Conservation (phyloP, 352 stramenopile genomes). For the Heterotrichella gracilis region DNA sequence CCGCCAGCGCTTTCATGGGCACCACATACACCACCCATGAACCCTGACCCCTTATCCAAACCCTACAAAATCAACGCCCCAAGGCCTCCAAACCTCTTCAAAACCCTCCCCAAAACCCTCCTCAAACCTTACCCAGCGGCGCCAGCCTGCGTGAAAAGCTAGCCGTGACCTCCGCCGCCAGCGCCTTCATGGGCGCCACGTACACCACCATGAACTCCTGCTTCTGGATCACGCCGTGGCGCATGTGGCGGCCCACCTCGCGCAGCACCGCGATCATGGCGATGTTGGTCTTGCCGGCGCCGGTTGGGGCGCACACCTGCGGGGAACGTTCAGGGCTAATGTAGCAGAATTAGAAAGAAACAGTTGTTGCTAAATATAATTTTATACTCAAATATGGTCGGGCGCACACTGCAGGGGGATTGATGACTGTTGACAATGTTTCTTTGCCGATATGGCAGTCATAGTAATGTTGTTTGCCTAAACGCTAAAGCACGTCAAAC, state of each 20-base stretch:
- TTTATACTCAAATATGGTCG: not conserved
- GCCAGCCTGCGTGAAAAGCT: constrained; percentile 72
- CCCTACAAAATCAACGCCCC: too few relatives aligned
- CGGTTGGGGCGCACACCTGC: constrained; percentile 40
- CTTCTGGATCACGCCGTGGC: constrained; percentile 25
- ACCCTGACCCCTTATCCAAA: too few relatives aligned
- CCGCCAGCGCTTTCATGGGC: constrained; percentile 79
- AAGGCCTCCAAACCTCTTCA: too few relatives aligned
- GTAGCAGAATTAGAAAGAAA: not conserved
- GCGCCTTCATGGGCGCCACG: constrained; percentile 76
- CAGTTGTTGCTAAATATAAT: not conserved
- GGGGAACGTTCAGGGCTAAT: constrained; percentile 13
- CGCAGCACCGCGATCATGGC: constrained; percentile 78
- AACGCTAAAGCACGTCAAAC: too few relatives aligned
- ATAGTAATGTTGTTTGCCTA: too few relatives aligned
- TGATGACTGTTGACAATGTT: too few relatives aligned
- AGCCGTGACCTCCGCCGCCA: constrained; percentile 90
- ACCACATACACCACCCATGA: constrained; percentile 84
- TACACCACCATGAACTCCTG: constrained; percentile 65
- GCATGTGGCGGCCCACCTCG: constrained; percentile 38
- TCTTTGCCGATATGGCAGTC: too few relatives aligned
- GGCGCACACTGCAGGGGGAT: too few relatives aligned
- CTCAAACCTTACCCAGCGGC: too few relatives aligned
- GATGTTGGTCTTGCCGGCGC: constrained; percentile 92
- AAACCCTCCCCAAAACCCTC: too few relatives aligned